phyloP scores from a whole-genome alignment of 441 rosid genomes.

The Omphalea diandra region DNA sequence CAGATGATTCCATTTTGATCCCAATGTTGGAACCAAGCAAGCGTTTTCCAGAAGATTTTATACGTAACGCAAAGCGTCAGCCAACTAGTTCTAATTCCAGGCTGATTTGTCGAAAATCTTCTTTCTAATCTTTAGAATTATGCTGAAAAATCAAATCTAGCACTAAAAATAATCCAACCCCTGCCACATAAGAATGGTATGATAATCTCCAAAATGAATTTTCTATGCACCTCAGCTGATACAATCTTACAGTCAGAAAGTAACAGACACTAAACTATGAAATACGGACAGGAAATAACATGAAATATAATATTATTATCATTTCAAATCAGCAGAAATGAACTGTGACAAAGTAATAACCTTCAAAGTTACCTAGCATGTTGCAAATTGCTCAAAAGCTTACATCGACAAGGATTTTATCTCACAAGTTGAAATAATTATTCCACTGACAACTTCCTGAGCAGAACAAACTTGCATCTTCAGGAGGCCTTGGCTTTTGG shows the following conservation, averaged over 20 bases:
- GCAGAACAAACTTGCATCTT: slow-evolving; percentile 32
- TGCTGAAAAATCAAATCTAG: too few relatives aligned
- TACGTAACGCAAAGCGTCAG: too few relatives aligned
- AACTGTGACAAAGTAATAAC: slow-evolving; percentile 9
- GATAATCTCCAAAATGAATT: too few relatives aligned
- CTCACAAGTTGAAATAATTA: slow-evolving; percentile 27
- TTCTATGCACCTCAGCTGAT: neutral
- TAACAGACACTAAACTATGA: neutral
- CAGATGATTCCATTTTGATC: too few relatives aligned
- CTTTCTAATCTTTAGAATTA: too few relatives aligned
- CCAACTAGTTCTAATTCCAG: too few relatives aligned
- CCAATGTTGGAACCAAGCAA: too few relatives aligned
- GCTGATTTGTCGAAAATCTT: too few relatives aligned
- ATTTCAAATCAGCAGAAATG: neutral
- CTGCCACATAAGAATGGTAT: too few relatives aligned
- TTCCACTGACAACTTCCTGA: slow-evolving; percentile 26
- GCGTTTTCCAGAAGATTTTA: too few relatives aligned
- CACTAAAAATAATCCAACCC: too few relatives aligned
- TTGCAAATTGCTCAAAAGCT: slow-evolving; percentile 22
- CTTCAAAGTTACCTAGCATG: slow-evolving; percentile 18
- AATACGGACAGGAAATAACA: neutral
- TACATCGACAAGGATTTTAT: slow-evolving; percentile 31
- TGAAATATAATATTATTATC: slow-evolving; percentile 10
- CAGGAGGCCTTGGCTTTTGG: slow-evolving; percentile 71
- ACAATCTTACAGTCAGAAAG: neutral